Evolutionary conservation across 2,329 filamentous ascomycete genomes (phyloP).

Genomic region (Arthrobotrys entomopaga): DNA sequence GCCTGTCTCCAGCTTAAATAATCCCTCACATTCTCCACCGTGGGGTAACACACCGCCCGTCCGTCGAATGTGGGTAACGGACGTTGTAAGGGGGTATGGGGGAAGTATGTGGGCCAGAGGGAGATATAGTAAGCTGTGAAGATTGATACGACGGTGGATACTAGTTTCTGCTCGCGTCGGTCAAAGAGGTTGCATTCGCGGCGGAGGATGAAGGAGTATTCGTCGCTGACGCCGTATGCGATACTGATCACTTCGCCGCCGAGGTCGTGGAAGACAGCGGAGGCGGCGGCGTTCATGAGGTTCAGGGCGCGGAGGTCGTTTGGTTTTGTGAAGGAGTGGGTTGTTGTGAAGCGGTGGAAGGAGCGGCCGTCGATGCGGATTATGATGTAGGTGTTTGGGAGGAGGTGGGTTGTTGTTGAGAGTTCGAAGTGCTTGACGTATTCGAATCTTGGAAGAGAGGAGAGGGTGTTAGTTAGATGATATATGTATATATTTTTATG

Average conservation of each 20-base stretch:
- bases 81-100: constrained; percentile 73
- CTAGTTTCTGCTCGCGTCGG: constrained; percentile 84
- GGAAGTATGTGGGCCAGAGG: constrained; percentile 81
- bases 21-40: constrained; percentile 81
- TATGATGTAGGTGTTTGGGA: constrained; percentile 95
- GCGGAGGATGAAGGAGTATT: constrained; percentile 93
- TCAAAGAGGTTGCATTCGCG: constrained; percentile 86
- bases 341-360: constrained; percentile 91
- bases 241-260: constrained; percentile 77
- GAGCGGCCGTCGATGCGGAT: constrained; percentile 92
- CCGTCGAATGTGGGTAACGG: constrained; percentile 93
- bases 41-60: constrained; percentile 88
- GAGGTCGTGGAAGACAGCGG: constrained; percentile 81
- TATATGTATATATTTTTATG: no score
- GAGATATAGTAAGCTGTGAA: constrained; percentile 92
- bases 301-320: constrained; percentile 88
- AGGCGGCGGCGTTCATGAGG: constrained; percentile 94
- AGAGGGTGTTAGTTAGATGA: no score
- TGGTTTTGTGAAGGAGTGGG: constrained; percentile 88
- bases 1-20: constrained; percentile 94
- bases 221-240: constrained; percentile 93
- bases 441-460: constrained; percentile 80
- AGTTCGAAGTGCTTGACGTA: constrained; percentile 89
- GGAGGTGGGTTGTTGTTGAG: constrained; percentile 74
- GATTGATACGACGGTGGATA: constrained; percentile 88